A percentile compares a stretch with the other conserved stretches of the same genome.
Conservation (phyloP, 2,329 filamentous ascomycete genomes). For the Akanthomyces muscarius region DNA sequence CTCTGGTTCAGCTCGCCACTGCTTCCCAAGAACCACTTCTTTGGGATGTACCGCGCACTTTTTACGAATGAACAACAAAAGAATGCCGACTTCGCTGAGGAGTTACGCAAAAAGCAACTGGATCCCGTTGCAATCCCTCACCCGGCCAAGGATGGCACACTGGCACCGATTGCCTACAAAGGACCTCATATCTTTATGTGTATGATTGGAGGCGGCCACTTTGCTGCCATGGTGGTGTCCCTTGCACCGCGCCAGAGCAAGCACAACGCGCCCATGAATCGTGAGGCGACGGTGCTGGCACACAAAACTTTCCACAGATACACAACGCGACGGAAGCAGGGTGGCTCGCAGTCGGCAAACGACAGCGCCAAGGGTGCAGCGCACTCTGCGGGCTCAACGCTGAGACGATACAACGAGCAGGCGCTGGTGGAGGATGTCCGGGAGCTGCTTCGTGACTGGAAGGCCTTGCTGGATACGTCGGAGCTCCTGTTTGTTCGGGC, state of each 20-base stretch:
- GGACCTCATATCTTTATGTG: conserved; percentile 90
- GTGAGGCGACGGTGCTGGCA: conserved; percentile 81
- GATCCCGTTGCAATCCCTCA: conserved; percentile 54
- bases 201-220: conserved; percentile 98
- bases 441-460: conserved; percentile 78
- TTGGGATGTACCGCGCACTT: conserved; percentile 81
- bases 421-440: conserved; percentile 87
- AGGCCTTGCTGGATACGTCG: conserved; percentile 73
- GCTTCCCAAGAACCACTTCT: conserved; percentile 71
- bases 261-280: conserved; percentile 67
- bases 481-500: conserved; percentile 87
- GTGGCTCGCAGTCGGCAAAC: conserved; percentile 89
- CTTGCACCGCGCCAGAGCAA: conserved; percentile 76
- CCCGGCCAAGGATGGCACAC: conserved; percentile 53
- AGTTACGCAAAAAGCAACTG: conserved; percentile 73
- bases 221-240: conserved; percentile 93
- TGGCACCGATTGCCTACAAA: conserved; percentile 54
- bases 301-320: conserved; percentile 99
- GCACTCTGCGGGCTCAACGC: conserved; percentile 84
- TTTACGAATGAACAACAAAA: conserved; percentile 69
- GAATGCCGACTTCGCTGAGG: conserved; percentile 57
- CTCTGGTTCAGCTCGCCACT: conserved; percentile 79
- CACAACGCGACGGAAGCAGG: conserved; percentile 92
- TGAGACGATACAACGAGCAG: conserved; percentile 91
- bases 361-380: conserved; percentile 92